Evolutionary conservation across 805 yeast genomes (phyloP), one percentile per base, ranked within the genome.

Genomic region (Starmerella geochares): DNA sequence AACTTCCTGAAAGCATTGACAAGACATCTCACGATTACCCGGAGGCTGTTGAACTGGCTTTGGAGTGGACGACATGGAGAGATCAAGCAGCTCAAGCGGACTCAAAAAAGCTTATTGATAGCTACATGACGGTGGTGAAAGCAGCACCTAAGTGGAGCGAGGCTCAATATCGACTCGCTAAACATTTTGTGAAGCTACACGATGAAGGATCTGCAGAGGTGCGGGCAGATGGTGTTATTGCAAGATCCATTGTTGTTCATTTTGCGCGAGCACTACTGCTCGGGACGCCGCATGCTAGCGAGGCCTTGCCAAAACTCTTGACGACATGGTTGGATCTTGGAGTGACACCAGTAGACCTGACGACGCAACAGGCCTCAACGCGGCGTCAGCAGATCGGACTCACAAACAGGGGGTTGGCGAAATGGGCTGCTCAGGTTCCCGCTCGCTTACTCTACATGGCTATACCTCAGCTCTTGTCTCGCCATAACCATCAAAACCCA

Each of bases 41-140:
- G 11, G 58, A 61, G 17, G 59, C 54, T 9, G 71, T 77, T 1
- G 59, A 71, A 44, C 76, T 79, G n/a, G 83, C 84, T 47, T 67
- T 88, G 43, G 80, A 81, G 51, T 85, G 85, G 61, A 85, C 96
- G 0, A 78, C 80, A 54, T 92, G 97, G 97, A 69, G 87, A 16
- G 95, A 87, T 60, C 71, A 71, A 31, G 84, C 96, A 0, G 88
- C 86, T 46, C 88, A 85, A 61, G 81, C 87, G 28, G 80, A 86
- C 8, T 79, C 94, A 8, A 75, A 74, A 14, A 80, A 79, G 31
- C 83, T 92, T 33, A 75, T 83, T 19, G 74, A 73, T 25, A 85
- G 85, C 54, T 92, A 86, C 57, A 68, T 67, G 24, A 69, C 75
- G 3, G 80, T 90, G 0, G 72, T 77, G 16, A 67, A 69, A 31